A percentile compares a stretch with the other conserved stretches of the same genome.
Conservation (phyloP, 495 filamentous ascomycete species). For the Schizothecium vesticola region DNA sequence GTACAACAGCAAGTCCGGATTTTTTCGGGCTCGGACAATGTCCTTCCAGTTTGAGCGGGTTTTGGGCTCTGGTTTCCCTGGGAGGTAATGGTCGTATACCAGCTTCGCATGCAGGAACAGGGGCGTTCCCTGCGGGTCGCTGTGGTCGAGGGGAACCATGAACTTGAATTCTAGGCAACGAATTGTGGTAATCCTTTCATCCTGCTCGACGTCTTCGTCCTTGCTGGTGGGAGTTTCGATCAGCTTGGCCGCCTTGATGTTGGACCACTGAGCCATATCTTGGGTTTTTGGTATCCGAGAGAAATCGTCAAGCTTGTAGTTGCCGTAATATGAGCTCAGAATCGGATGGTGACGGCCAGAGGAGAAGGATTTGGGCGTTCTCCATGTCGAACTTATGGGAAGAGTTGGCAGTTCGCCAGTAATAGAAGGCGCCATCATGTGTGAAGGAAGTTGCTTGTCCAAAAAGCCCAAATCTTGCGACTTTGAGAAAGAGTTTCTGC, state of each 20-base stretch:
- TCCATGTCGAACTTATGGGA: neutral
- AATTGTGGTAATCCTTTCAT: neutral
- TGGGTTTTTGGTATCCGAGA: neutral
- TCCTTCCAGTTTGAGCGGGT: neutral
- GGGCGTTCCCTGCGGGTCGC: neutral
- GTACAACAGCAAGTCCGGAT: slow-evolving; percentile 35
- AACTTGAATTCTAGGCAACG: slow-evolving; percentile 5
- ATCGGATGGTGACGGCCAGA: neutral
- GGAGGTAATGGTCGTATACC: slow-evolving; percentile 5
- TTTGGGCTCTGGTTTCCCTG: neutral
- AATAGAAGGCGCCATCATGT: neutral
- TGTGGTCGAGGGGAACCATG: slow-evolving; percentile 19
- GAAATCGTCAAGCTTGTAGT: neutral
- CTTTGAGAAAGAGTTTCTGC: neutral
- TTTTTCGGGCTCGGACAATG: neutral
- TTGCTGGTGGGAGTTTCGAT: neutral
- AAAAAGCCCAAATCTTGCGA: neutral
- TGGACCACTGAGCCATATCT: neutral
- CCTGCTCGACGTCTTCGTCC: too few relatives aligned
- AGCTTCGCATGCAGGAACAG: slow-evolving; percentile 15
- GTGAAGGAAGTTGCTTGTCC: neutral
- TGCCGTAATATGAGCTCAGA: neutral
- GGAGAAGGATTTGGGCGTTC: neutral
- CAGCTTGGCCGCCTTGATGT: neutral
- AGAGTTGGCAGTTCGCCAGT: neutral